These are phyloP conservation scores for Leccinum olivaceopallidum DNA, from an alignment of 768 basidiomycete species.

Conservation along the genomic window DNA sequence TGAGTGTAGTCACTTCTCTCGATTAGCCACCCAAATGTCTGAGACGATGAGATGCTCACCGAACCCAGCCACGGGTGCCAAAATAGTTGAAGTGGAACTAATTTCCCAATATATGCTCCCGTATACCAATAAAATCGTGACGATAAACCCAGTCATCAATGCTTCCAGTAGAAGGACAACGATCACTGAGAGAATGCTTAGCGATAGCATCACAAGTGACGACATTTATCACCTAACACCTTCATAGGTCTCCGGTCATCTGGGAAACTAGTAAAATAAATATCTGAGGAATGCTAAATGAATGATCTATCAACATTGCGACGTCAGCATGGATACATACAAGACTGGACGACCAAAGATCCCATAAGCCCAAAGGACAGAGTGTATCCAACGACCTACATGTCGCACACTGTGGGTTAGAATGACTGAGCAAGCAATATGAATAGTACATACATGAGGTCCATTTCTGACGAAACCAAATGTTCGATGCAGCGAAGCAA, in stretches of 20 bases:
- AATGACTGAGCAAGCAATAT: neutral
- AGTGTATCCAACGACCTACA: slow-evolving; percentile 18
- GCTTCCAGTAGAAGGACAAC: neutral
- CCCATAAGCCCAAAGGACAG: slow-evolving; percentile 18
- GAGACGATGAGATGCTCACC: too few relatives aligned
- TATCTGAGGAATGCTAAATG: neutral
- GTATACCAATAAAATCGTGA: too few relatives aligned
- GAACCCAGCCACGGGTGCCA: too few relatives aligned
- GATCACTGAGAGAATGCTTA: neutral
- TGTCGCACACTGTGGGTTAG: neutral
- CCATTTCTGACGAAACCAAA: neutral
- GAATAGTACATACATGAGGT: neutral
- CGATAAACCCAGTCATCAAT: neutral
- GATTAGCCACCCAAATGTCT: too few relatives aligned
- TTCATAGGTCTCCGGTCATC: neutral
- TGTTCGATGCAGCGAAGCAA: neutral
- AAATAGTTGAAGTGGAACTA: too few relatives aligned
- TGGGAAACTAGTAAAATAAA: neutral
- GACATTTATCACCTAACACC: neutral
- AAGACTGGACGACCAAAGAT: neutral
- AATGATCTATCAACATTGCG: neutral
- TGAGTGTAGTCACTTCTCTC: too few relatives aligned
- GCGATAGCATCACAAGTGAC: neutral
- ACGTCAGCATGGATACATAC: neutral
- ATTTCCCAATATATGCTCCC: too few relatives aligned